A percentile compares a stretch with the other conserved stretches of the same genome.
Evolutionary conservation across 768 basidiomycete genomes (phyloP).

Genomic region (Suillus variegatus): DNA sequence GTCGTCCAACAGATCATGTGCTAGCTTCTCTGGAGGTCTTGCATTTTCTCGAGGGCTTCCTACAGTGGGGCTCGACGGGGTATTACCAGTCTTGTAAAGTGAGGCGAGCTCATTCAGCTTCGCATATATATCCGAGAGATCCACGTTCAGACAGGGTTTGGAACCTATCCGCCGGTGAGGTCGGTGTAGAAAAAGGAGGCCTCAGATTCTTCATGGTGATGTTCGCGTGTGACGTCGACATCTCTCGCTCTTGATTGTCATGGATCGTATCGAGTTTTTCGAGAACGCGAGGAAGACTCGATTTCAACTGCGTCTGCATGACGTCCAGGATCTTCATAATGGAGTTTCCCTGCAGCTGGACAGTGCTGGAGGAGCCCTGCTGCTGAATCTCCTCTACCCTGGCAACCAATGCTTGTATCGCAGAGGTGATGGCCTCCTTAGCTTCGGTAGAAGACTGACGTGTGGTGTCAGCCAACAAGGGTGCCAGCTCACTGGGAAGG

Average conservation of each 20-base stretch:
- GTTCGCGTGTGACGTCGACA: not conserved
- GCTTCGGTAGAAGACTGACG: not conserved
- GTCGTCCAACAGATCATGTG: conserved; percentile 13
- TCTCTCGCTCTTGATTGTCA: conserved; percentile 11
- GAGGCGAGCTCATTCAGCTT: conserved; percentile 41
- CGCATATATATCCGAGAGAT: conserved; percentile 31
- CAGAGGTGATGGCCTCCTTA: conserved; percentile 4
- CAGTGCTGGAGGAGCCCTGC: conserved; percentile 13
- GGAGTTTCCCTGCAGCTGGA: conserved; percentile 16
- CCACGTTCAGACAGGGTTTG: conserved; percentile 10
- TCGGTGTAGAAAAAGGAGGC: conserved; percentile 7
- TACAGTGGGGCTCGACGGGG: not conserved
- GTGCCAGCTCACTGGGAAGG: conserved; percentile 29
- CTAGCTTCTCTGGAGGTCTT: conserved; percentile 10
- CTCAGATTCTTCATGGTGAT: conserved; percentile 19
- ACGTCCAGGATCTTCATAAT: conserved; percentile 39
- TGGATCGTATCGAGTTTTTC: conserved; percentile 34
- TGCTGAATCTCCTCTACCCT: conserved; percentile 22
- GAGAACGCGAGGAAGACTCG: conserved; percentile 38
- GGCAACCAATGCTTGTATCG: conserved; percentile 10
- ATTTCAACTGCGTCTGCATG: conserved; percentile 40
- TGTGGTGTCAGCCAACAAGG: conserved; percentile 12
- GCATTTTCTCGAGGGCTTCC: not conserved
- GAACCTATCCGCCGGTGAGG: not conserved
- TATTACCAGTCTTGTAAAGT: conserved; percentile 15